Conservation (phyloP, 2,329 filamentous ascomycete genomes). For the Sarocladiaceae sp. region DNA sequence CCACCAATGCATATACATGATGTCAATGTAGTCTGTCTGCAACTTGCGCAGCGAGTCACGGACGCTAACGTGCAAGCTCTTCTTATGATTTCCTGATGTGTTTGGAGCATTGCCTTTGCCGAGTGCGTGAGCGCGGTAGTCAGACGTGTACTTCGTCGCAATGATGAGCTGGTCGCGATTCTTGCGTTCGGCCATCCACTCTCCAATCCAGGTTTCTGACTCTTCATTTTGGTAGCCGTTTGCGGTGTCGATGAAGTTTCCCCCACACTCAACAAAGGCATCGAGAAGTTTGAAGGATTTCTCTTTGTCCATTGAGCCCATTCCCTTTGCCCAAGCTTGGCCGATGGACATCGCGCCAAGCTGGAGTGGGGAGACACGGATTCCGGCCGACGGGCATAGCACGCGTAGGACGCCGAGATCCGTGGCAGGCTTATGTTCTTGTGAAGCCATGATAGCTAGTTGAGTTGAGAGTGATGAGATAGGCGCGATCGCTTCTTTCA, state of each 20-base stretch:
- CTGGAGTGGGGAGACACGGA: slow-evolving; percentile 39
- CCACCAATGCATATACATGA: slow-evolving; percentile 25
- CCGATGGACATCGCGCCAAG: slow-evolving; percentile 44
- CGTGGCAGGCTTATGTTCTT: slow-evolving; percentile 1
- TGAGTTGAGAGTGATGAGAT: neutral
- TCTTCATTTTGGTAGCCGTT: slow-evolving; percentile 46
- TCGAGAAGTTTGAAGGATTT: slow-evolving; percentile 52
- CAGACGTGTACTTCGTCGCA: slow-evolving; percentile 42
- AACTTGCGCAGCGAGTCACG: slow-evolving; percentile 35
- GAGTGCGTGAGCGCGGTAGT: slow-evolving; percentile 27
- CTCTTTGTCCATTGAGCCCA: slow-evolving; percentile 49
- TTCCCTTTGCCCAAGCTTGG: slow-evolving; percentile 30
- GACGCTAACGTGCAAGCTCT: slow-evolving; percentile 32
- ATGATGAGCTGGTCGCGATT: slow-evolving; percentile 44
- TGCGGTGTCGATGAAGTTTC: slow-evolving; percentile 58
- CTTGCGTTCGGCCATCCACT: slow-evolving; percentile 39
- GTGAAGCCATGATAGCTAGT: neutral
- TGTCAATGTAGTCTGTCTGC: slow-evolving; percentile 27
- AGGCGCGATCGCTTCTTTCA: too few species aligned
- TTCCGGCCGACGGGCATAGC: slow-evolving; percentile 26
- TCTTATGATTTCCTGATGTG: slow-evolving; percentile 32
- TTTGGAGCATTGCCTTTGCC: slow-evolving; percentile 30
- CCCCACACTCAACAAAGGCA: slow-evolving; percentile 46
- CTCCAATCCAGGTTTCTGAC: slow-evolving; percentile 45
- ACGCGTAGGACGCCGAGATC: neutral